Conservation (phyloP, 768 basidiomycete species). For the Tricholoma furcatifolium region DNA sequence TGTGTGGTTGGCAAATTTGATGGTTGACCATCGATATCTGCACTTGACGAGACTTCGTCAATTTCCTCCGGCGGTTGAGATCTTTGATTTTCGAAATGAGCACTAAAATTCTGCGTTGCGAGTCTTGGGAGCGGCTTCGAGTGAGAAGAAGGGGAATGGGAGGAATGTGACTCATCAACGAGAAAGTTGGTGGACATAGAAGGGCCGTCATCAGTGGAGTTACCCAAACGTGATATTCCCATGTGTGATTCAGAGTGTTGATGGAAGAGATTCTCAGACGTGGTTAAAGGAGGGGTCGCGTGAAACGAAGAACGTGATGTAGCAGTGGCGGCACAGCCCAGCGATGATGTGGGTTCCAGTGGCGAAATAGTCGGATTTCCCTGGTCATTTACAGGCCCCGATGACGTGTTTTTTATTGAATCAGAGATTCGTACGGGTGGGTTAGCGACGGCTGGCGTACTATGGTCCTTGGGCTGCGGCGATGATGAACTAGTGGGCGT, state of each 20-base stretch:
- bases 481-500: neutral
- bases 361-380: neutral
- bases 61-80: constrained; percentile 3
- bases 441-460: neutral
- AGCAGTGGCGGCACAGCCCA: neutral
- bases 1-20: neutral
- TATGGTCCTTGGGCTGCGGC: neutral
- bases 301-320: neutral
- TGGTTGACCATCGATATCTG: constrained; percentile 5
- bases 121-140: constrained; percentile 41
- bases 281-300: constrained; percentile 4
- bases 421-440: neutral
- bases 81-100: constrained; percentile 13
- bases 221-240: constrained; percentile 4
- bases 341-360: constrained; percentile 1
- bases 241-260: constrained; percentile 8
- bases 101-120: constrained; percentile 38
- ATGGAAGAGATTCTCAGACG: constrained; percentile 6
- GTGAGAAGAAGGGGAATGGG: constrained; percentile 24
- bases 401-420: neutral
- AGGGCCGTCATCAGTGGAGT: constrained; percentile 16
- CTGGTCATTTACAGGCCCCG: neutral
- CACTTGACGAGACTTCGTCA: constrained; percentile 17
- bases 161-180: constrained; percentile 7
- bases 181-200: constrained; percentile 9